These are phyloP conservation scores for Punctularia strigosozonata DNA, from an alignment of 768 basidiomycete species.

Conservation along the genomic window DNA sequence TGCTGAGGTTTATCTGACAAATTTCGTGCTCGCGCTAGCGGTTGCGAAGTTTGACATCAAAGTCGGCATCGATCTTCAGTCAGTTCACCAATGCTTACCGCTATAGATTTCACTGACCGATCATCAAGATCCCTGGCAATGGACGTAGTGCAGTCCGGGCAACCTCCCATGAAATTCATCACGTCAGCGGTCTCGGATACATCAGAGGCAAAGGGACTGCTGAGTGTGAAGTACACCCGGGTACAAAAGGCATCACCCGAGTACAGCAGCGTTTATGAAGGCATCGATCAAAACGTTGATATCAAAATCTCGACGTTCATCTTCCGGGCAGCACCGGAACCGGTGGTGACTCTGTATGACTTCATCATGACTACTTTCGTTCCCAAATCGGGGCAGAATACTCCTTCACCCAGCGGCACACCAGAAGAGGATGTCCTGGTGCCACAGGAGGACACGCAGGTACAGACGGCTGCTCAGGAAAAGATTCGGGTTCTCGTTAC, in stretches of 20 bases:
- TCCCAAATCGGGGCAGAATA: conserved; percentile 22
- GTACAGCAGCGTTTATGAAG: conserved; percentile 66
- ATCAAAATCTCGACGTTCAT: conserved; percentile 85
- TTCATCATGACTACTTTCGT: conserved; percentile 98
- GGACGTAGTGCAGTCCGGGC: conserved; percentile 50
- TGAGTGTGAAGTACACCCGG: conserved; percentile 67
- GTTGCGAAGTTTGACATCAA: conserved; percentile 79
- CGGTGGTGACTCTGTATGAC: conserved; percentile 84
- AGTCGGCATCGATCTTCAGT: conserved; percentile 76
- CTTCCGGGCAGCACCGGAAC: conserved; percentile 81
- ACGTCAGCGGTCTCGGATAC: conserved; percentile 40
- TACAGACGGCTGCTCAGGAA: conserved; percentile 8
- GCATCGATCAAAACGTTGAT: conserved; percentile 81
- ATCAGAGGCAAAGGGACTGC: conserved; percentile 46
- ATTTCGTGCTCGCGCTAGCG: conserved; percentile 65
- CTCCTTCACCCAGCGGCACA: background rate
- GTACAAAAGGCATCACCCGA: conserved; percentile 82
- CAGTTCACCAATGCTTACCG: conserved; percentile 7
- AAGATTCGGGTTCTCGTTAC: conserved; percentile 78
- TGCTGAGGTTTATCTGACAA: conserved; percentile 68
- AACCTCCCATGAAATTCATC: conserved; percentile 47
- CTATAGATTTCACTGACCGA: conserved; percentile 7
- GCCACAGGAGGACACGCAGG: too few species aligned
- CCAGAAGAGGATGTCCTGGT: conserved; percentile 4
- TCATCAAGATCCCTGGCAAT: conserved; percentile 56